Conservation (phyloP, 495 filamentous ascomycete genomes). For the Tetracladium setigerum region DNA sequence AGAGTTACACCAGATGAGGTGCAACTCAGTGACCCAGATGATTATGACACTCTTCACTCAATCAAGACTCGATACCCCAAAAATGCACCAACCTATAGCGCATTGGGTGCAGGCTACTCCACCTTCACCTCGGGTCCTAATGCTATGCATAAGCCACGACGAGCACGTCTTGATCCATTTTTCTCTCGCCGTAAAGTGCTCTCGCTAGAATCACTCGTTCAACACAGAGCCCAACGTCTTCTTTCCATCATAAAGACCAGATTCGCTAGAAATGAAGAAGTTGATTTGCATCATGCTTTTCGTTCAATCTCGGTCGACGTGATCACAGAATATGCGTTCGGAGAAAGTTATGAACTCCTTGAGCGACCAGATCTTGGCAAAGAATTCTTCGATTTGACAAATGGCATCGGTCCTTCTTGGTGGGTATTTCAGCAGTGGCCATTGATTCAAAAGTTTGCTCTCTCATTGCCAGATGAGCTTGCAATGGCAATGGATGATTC, state of each 20-base stretch:
- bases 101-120: conserved; percentile 8
- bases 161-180: conserved; percentile 31
- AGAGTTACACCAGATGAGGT: conserved; percentile 44
- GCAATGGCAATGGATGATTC: not conserved
- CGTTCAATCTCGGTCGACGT: not conserved
- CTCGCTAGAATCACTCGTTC: conserved; percentile 26
- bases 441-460: conserved; percentile 2
- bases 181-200: conserved; percentile 32
- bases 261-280: not conserved
- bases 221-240: conserved; percentile 13
- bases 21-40: conserved; percentile 35
- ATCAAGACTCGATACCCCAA: conserved; percentile 11
- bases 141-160: conserved; percentile 27
- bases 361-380: conserved; percentile 16
- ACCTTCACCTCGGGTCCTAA: conserved; percentile 21
- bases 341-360: conserved; percentile 3
- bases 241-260: conserved; percentile 2
- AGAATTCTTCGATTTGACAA: conserved; percentile 16
- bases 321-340: conserved; percentile 2
- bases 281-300: not conserved
- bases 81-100: not conserved
- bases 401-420: conserved; percentile 13
- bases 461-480: not conserved
- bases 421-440: conserved; percentile 25
- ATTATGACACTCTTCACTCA: conserved; percentile 20